Percentiles rank a stretch among this genome's conserved stretches.
These are phyloP conservation scores for Cicer arietinum DNA, from an alignment of 306 rosid genomes.

Conservation along the genomic window DNA sequence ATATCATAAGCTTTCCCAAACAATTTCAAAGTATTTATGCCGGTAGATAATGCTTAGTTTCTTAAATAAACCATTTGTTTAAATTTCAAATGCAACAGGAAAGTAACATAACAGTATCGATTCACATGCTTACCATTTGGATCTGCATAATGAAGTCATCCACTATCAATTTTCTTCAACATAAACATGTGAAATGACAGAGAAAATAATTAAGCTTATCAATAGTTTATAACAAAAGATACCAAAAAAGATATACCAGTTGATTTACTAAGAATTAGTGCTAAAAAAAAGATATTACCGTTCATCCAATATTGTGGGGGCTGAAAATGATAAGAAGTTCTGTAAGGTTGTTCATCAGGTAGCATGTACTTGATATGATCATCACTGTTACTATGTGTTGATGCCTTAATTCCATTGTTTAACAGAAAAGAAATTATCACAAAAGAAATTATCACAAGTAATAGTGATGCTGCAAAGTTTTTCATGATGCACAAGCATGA, in stretches of 20 bases:
- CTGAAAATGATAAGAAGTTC: slow-evolving; percentile 58
- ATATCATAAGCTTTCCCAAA: too few relatives aligned
- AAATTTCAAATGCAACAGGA: slow-evolving; percentile 1
- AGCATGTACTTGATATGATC: neutral
- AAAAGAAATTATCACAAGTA: slow-evolving; percentile 27
- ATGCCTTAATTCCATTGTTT: slow-evolving; percentile 39
- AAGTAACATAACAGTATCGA: neutral
- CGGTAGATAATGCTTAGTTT: neutral
- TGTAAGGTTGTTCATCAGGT: slow-evolving; percentile 51
- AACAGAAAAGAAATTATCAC: slow-evolving; percentile 35
- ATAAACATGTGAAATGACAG: slow-evolving; percentile 45
- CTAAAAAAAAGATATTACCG: slow-evolving; percentile 41
- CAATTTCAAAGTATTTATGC: too few relatives aligned
- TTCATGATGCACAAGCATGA: slow-evolving; percentile 45
- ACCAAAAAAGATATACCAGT: neutral
- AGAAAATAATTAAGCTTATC: slow-evolving; percentile 34
- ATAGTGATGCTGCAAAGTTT: slow-evolving; percentile 16
- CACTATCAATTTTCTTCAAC: slow-evolving; percentile 28
- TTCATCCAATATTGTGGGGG: slow-evolving; percentile 56
- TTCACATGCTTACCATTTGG: slow-evolving; percentile 52
- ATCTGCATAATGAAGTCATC: slow-evolving; percentile 48
- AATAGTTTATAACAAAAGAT: neutral
- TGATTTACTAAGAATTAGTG: neutral
- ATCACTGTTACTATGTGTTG: neutral
- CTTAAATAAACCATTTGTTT: neutral